Evolutionary conservation across 192 early-diverging fungal species (phyloP).

Genomic region (Podochytrium sp.): DNA sequence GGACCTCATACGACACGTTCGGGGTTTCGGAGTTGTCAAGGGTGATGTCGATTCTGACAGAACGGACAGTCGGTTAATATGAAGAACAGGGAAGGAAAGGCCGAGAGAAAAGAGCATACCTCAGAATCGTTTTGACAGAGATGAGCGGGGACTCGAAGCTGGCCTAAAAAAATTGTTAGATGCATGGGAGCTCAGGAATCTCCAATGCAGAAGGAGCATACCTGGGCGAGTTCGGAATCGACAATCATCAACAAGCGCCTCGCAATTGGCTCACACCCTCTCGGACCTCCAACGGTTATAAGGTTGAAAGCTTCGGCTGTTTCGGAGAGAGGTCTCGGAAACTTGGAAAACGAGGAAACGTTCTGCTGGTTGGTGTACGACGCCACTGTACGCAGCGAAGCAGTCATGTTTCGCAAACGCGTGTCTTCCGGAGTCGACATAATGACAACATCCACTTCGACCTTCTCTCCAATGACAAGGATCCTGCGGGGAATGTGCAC

Average conservation of each 20-base stretch:
- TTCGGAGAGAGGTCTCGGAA: conserved; percentile 14
- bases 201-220: too few species aligned
- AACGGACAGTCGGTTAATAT: too few species aligned
- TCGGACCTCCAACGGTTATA: neutral
- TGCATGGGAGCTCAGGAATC: too few species aligned
- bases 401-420: conserved; percentile 12
- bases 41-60: conserved; percentile 12
- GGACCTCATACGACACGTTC: conserved; percentile 19
- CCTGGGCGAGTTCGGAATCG: conserved; percentile 17
- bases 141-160: conserved; percentile 20
- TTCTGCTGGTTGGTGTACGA: neutral
- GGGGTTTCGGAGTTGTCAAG: conserved; percentile 25
- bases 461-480: conserved; percentile 11
- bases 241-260: neutral
- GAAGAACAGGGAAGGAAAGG: too few species aligned
- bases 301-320: neutral
- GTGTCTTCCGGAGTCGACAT: conserved; percentile 8
- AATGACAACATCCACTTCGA: conserved; percentile 26
- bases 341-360: neutral
- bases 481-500: conserved; percentile 10
- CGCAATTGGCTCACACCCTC: conserved; percentile 11
- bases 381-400: conserved; percentile 13
- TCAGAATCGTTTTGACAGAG: conserved; percentile 1
- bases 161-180: too few species aligned
- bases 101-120: too few species aligned